These are phyloP conservation scores for Chaetothyriales sp. DNA, from an alignment of 2,329 filamentous ascomycete species.

Conservation along the genomic window DNA sequence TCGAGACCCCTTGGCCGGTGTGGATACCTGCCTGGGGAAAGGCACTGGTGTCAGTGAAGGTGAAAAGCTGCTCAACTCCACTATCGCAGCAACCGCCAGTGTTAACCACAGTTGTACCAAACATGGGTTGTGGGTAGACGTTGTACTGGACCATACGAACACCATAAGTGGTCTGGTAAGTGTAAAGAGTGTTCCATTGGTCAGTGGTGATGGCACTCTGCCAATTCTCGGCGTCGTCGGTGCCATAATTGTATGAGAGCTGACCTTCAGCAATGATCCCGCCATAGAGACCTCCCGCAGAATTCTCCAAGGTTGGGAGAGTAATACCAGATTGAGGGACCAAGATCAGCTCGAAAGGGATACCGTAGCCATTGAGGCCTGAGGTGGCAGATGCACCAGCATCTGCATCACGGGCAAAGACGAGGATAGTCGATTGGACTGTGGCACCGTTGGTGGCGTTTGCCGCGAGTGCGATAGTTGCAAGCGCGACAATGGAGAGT, in stretches of 20 bases:
- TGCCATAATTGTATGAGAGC: slow-evolving; percentile 41
- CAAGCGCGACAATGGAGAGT: not conserved
- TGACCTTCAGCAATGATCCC: slow-evolving; percentile 44
- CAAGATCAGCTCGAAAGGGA: slow-evolving; percentile 42
- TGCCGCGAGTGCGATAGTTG: not conserved
- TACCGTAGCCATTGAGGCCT: slow-evolving; percentile 48
- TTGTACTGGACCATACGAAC: slow-evolving; percentile 49
- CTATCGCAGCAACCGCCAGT: slow-evolving; percentile 34
- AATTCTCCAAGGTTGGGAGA: slow-evolving; percentile 41
- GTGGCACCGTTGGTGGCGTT: not conserved
- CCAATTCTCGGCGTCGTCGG: slow-evolving; percentile 23
- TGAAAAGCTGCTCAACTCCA: slow-evolving; percentile 39
- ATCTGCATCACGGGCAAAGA: slow-evolving; percentile 41
- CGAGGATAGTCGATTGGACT: slow-evolving; percentile 34
- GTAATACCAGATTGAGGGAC: slow-evolving; percentile 40
- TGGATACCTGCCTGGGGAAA: slow-evolving; percentile 44
- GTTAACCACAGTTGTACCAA: slow-evolving; percentile 29
- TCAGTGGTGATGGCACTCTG: slow-evolving; percentile 41
- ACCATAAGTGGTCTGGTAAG: slow-evolving; percentile 45
- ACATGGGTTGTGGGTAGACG: slow-evolving; percentile 40
- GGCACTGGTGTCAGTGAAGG: slow-evolving; percentile 39
- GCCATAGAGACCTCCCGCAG: slow-evolving; percentile 42
- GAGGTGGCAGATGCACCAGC: slow-evolving; percentile 37
- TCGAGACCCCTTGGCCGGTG: slow-evolving; percentile 36
- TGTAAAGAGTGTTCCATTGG: slow-evolving; percentile 44